Evolutionary conservation across 177 flowering plant species (phyloP).

Genomic region (Tripterygium wilfordii): DNA sequence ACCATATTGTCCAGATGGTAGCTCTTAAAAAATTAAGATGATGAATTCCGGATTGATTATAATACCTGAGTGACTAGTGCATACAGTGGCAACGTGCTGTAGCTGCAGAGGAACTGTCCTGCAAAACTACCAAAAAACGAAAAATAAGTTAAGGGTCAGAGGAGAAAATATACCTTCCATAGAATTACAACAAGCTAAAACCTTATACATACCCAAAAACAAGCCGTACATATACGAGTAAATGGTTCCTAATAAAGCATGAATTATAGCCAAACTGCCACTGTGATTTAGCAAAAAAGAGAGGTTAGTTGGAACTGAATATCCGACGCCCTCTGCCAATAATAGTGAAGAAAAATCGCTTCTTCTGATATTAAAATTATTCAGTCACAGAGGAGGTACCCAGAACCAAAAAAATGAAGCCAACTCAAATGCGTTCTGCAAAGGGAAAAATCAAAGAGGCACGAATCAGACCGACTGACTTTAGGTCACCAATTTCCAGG

Average conservation of each 20-base stretch:
- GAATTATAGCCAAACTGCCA: slow-evolving; percentile 98
- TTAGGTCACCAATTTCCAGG: no score
- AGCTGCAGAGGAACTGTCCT: slow-evolving; percentile 98
- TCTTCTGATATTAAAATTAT: no score
- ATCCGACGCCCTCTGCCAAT: not conserved
- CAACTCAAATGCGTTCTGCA: slow-evolving; percentile 96
- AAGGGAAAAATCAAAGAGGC: no score
- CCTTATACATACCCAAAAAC: slow-evolving; percentile 60
- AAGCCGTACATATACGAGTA: slow-evolving; percentile 73
- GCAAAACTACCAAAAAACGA: slow-evolving; percentile 47
- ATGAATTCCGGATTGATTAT: not conserved
- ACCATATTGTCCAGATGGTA: no score
- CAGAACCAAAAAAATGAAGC: slow-evolving; percentile 99
- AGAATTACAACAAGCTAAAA: not conserved
- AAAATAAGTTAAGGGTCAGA: not conserved
- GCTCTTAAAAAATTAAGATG: no score
- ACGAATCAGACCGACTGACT: no score
- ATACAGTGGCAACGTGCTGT: slow-evolving; percentile 94
- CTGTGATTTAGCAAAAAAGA: slow-evolving; percentile 32
- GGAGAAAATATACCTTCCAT: not conserved
- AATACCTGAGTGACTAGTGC: slow-evolving; percentile 96
- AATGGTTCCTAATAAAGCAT: slow-evolving; percentile 82
- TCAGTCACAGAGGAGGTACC: slow-evolving; percentile 45
- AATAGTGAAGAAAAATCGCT: not conserved
- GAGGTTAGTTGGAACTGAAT: slow-evolving; percentile 1